Evolutionary conservation across 2,329 filamentous ascomycete genomes (phyloP).

Genomic region (Exophiala lecanii-corni): DNA sequence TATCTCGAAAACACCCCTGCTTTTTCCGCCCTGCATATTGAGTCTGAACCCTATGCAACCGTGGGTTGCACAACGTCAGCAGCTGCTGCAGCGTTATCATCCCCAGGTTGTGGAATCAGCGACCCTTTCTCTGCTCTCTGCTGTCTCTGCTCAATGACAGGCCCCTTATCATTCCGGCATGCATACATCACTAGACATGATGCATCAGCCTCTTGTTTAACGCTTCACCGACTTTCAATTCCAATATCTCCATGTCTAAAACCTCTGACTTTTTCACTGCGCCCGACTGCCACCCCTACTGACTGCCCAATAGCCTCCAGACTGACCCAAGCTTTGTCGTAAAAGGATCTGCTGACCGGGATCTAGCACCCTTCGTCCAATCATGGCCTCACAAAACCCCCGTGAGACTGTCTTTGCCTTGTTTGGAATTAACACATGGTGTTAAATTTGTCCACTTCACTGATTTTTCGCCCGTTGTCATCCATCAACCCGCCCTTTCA

Average conservation of each 20-base stretch:
- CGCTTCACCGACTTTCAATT: background rate
- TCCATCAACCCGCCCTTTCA: background rate
- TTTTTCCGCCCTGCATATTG: background rate
- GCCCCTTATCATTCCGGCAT: background rate
- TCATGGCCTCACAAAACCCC: background rate
- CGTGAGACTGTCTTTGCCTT: too few species aligned
- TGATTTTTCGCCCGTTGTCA: background rate
- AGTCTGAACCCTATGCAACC: background rate
- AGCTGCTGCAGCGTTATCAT: background rate
- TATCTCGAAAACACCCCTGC: background rate
- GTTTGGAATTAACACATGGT: too few species aligned
- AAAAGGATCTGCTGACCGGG: background rate
- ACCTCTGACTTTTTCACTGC: background rate
- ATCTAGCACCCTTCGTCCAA: background rate
- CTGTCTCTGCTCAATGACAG: background rate
- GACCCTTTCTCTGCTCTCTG: too few species aligned
- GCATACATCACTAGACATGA: background rate
- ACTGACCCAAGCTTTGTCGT: background rate
- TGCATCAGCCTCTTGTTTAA: background rate
- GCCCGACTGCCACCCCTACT: background rate
- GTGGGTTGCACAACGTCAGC: slow-evolving; percentile 1
- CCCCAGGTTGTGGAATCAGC: slow-evolving; percentile 2
- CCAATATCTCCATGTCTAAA: background rate
- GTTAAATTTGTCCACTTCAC: background rate
- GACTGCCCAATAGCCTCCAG: background rate